phyloP scores from a whole-genome alignment of 768 basidiomycete genomes.

The Xanthoconium purpureum region DNA sequence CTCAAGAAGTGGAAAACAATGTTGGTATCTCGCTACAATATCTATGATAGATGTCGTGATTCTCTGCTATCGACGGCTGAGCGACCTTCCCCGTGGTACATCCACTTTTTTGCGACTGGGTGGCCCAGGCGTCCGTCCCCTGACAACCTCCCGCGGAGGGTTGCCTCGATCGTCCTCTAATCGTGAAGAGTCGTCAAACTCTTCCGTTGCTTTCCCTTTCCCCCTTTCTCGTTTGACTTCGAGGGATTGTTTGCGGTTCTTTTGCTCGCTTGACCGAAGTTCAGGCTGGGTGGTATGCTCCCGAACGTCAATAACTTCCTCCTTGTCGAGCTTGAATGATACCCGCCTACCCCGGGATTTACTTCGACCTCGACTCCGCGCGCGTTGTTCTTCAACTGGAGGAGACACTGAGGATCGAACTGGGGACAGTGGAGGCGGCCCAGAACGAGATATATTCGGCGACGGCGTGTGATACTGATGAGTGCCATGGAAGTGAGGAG shows the following conservation, averaged over 20 bases:
- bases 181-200: slow-evolving; percentile 1
- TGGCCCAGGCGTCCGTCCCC: slow-evolving; percentile 29
- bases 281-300: slow-evolving; percentile 11
- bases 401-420: slow-evolving; percentile 40
- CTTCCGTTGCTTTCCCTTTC: slow-evolving; percentile 14
- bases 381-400: slow-evolving; percentile 29
- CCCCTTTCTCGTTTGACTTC: slow-evolving; percentile 17
- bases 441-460: slow-evolving; percentile 44
- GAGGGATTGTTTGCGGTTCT: neutral
- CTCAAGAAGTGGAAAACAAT: slow-evolving; percentile 3
- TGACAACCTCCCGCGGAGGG: slow-evolving; percentile 8
- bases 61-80: slow-evolving; percentile 20
- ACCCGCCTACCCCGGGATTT: slow-evolving; percentile 54
- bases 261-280: slow-evolving; percentile 1
- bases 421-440: slow-evolving; percentile 54
- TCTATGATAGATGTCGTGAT: slow-evolving; percentile 4
- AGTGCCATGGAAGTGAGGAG: slow-evolving; percentile 17
- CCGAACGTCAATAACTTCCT: slow-evolving; percentile 6
- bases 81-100: slow-evolving; percentile 19
- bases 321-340: slow-evolving; percentile 48
- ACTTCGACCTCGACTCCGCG: slow-evolving; percentile 44
- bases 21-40: slow-evolving; percentile 8
- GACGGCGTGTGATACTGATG: slow-evolving; percentile 28
- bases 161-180: slow-evolving; percentile 15
- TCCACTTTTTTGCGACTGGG: slow-evolving; percentile 16